Base-by-base conservation (phyloP, 345 rosid species). In the Laguncularia racemosa region DNA sequence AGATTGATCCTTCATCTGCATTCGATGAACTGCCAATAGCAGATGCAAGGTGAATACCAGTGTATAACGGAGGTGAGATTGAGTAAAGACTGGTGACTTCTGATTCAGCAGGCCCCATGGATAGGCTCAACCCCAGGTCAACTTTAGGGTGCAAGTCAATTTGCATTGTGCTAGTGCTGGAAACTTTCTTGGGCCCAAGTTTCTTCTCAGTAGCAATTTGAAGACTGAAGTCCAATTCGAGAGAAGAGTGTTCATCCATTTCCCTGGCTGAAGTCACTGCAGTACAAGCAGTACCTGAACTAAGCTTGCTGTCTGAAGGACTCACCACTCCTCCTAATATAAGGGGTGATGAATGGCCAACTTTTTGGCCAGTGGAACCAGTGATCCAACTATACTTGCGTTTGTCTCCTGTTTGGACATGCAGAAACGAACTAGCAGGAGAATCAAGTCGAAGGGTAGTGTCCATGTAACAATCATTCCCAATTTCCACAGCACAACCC, bases 291-390 rank as follows among this genome's bases (percentile, higher is more conserved):
- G 93, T 83, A 50, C 79, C 81, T 1, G 95, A 80, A 70, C 97
- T 89, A 50, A 80, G 96, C 74, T 87, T 87, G 70, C 95, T 89
- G 67, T 93, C 96, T 6, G 99, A 89, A 50, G 99, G 89, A 72
- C 97, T 86, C 13, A 89, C 59, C 6, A 91, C 65, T 47, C 69
- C 75, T 47, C 95, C 89, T 15, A 93, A 73, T 59, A 91, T 83
- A 59, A 89, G 95, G 50, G 82, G 83, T 55, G 89, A 76, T 17
- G 82, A 74, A 23, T 91, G 76, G 65, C 83, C 89, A 73, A 60
- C 76, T 72, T 75, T 69, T 50, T 58, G 72, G 59, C 44, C 67
- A 62, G 68, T 56, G n/a, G 86, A 58, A 53, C 74, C 74, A 61
- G 70, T 70, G 38, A 92, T 63, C 64, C 76, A 67, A 75, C 61